A percentile compares a stretch with the other conserved stretches of the same genome.
Conservation (phyloP, 2,329 filamentous ascomycete genomes). For the Cladosporium sp. region DNA sequence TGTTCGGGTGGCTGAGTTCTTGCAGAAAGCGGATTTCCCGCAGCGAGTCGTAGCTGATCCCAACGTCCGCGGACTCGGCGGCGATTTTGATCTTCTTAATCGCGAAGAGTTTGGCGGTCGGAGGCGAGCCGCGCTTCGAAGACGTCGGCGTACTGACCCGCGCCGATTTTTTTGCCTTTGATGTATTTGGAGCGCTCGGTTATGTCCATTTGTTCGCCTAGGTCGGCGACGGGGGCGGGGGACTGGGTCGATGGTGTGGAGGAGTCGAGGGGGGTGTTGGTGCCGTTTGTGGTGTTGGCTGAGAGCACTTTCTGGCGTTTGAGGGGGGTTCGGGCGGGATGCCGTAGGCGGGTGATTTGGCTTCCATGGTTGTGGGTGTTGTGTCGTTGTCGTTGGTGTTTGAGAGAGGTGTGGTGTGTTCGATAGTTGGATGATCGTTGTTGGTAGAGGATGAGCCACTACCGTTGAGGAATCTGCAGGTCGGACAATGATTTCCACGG, state of each 20-base stretch:
- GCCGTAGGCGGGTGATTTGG: slow-evolving; percentile 30
- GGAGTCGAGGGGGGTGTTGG: slow-evolving; percentile 8
- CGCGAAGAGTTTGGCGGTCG: slow-evolving; percentile 74
- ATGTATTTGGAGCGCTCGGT: slow-evolving; percentile 75
- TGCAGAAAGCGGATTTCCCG: slow-evolving; percentile 95
- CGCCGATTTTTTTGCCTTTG: slow-evolving; percentile 88
- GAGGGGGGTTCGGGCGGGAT: slow-evolving; percentile 30
- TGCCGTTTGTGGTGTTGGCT: not conserved
- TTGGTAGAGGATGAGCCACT: not conserved
- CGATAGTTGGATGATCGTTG: not conserved
- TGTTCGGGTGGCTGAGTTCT: slow-evolving; percentile 91
- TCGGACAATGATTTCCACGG: no score
- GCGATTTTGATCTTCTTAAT: slow-evolving; percentile 92
- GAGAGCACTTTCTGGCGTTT: slow-evolving; percentile 28
- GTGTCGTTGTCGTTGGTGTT: not conserved
- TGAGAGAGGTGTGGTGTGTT: not conserved
- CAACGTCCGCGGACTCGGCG: slow-evolving; percentile 75
- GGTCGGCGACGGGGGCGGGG: slow-evolving; percentile 28
- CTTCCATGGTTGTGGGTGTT: slow-evolving; percentile 3
- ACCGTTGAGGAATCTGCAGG: no score
- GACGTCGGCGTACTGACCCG: slow-evolving; percentile 95
- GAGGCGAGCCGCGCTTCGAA: slow-evolving; percentile 77
- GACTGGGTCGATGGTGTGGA: slow-evolving; percentile 11
- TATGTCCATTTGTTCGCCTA: slow-evolving; percentile 47
- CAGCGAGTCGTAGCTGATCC: slow-evolving; percentile 89